Percentiles rank a stretch among this genome's conserved stretches.
Conservation (phyloP, 805 yeast species). For the Wickerhamiella vanderwaltii region DNA sequence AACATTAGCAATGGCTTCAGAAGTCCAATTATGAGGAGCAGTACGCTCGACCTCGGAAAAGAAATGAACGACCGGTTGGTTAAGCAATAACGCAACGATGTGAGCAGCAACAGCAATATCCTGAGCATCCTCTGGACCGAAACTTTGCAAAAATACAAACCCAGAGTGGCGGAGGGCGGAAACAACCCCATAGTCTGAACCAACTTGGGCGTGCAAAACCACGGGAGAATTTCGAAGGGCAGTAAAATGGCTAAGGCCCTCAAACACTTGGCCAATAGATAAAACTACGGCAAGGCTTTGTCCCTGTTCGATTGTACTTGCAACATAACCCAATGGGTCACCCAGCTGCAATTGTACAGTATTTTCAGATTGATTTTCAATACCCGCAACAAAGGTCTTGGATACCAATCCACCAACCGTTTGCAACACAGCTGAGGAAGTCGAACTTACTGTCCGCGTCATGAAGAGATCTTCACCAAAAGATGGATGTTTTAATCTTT, state of each 20-base stretch:
- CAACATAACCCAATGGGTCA: conserved; percentile 13
- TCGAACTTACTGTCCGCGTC: conserved; percentile 1
- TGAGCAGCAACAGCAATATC: conserved; percentile 48
- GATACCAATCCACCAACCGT: conserved; percentile 8
- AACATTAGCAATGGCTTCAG: conserved; percentile 19
- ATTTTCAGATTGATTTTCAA: too few relatives aligned
- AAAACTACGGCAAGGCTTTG: conserved; percentile 16
- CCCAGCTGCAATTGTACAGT: not conserved
- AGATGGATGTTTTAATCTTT: not conserved
- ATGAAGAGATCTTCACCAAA: not conserved
- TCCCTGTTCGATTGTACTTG: not conserved
- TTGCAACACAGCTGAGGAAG: conserved; percentile 4
- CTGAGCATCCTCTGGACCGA: conserved; percentile 40
- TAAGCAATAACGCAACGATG: conserved; percentile 37
- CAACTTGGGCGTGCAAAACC: conserved; percentile 20
- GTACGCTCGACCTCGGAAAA: conserved; percentile 26
- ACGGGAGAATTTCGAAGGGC: conserved; percentile 15
- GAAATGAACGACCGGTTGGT: conserved; percentile 61
- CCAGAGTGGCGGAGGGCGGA: conserved; percentile 65
- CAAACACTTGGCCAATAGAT: conserved; percentile 16
- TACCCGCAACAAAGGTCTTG: not conserved
- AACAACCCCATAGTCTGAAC: conserved; percentile 52
- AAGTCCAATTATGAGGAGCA: conserved; percentile 20
- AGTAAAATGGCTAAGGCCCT: conserved; percentile 18
- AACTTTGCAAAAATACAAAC: conserved; percentile 56